These are phyloP conservation scores for Talaromyces piceae DNA, from an alignment of 2,329 filamentous ascomycete species.

Conservation along the genomic window DNA sequence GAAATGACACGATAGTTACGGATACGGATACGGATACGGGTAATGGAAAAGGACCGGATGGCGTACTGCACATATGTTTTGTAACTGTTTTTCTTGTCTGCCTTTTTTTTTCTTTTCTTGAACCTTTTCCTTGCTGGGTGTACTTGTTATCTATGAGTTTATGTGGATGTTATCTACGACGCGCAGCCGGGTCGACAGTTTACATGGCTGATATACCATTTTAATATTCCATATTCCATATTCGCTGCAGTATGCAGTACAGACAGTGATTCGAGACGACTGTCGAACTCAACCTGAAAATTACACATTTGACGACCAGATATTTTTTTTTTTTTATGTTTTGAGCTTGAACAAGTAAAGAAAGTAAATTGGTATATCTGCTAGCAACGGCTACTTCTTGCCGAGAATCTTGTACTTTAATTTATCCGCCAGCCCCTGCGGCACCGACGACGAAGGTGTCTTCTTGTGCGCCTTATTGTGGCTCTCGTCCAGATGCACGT, in stretches of 20 bases:
- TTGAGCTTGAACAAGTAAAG: no score
- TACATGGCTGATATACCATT: no score
- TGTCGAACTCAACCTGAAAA: no score
- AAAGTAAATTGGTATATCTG: not conserved
- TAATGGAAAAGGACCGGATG: not conserved
- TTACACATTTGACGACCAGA: no score
- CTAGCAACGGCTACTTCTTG: slow-evolving; percentile 17
- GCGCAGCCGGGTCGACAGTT: no score
- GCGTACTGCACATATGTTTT: not conserved
- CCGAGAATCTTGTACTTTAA: slow-evolving; percentile 40
- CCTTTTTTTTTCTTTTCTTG: not conserved
- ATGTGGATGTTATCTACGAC: no score
- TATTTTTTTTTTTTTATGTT: no score
- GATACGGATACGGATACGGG: not conserved
- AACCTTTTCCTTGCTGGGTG: not conserved
- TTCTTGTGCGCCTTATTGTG: slow-evolving; percentile 24
- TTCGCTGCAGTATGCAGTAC: no score
- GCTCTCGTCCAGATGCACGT: slow-evolving; percentile 35
- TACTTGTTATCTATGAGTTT: not conserved
- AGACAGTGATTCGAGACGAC: no score
- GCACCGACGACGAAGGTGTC: slow-evolving; percentile 8
- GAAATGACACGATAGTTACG: not conserved
- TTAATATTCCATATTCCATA: no score
- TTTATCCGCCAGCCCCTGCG: slow-evolving; percentile 41
- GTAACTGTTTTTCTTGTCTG: not conserved